Percentiles rank a stretch among this genome's conserved stretches.
phyloP scores from a whole-genome alignment of 2,329 filamentous ascomycete genomes.

The Colletotrichum paranaense region DNA sequence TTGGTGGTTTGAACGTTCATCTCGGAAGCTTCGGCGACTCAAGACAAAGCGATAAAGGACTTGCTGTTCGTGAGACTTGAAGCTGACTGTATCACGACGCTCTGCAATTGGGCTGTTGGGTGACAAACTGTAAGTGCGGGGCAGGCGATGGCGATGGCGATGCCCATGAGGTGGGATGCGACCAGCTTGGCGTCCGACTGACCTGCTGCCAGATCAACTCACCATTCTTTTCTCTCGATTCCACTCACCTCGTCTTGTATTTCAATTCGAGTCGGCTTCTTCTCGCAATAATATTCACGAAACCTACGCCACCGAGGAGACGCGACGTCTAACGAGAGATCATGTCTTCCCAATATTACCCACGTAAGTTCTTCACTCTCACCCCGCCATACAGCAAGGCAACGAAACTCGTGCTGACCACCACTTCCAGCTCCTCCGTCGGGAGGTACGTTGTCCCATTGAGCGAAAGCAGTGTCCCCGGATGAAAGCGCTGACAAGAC shows the following conservation, averaged over 20 bases:
- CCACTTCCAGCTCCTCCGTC: constrained; percentile 25
- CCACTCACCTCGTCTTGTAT: background rate
- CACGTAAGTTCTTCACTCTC: constrained; percentile 24
- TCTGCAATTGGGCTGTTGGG: background rate
- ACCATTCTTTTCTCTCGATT: background rate
- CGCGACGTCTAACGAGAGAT: background rate
- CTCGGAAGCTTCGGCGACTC: background rate
- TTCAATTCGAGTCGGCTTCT: background rate
- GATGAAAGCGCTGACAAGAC: constrained; percentile 21
- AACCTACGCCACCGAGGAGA: background rate
- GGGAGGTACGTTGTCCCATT: constrained; percentile 19
- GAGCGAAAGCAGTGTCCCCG: background rate
- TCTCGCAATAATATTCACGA: background rate
- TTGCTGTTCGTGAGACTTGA: background rate
- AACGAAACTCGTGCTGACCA: constrained; percentile 21
- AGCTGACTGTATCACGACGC: background rate
- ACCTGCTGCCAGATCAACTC: constrained; percentile 14
- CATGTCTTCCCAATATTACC: constrained; percentile 35
- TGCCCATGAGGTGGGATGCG: constrained; percentile 4
- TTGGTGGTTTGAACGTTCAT: background rate
- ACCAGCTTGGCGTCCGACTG: constrained; percentile 6
- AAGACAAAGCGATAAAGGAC: background rate
- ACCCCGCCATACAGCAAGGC: background rate
- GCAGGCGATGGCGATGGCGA: constrained; percentile 8
- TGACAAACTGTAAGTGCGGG: constrained; percentile 33